phyloP scores from a whole-genome alignment of 306 rosid genomes.

The Aeschynomene evenia region DNA sequence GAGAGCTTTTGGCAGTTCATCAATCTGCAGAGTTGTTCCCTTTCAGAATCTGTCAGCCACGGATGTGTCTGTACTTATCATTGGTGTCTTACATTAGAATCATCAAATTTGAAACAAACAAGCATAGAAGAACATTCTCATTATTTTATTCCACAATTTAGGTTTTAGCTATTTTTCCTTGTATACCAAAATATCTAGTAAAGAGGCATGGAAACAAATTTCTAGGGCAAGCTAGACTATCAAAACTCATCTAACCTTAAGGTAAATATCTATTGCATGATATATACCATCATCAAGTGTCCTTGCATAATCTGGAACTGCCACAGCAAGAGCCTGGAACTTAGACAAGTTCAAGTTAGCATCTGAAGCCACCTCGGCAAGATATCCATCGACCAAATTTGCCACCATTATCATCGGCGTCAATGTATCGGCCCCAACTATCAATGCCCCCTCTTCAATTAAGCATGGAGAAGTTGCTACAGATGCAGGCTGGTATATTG shows the following conservation, averaged over 20 bases:
- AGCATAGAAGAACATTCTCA: not conserved
- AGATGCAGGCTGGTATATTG: constrained; percentile 47
- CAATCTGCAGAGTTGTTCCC: constrained; percentile 84
- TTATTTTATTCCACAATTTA: not conserved
- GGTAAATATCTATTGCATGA: constrained; percentile 82
- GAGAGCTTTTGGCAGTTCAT: constrained; percentile 90
- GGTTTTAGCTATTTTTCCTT: not conserved
- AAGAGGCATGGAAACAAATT: constrained; percentile 9
- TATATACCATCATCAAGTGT: constrained; percentile 77
- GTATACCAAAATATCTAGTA: not conserved
- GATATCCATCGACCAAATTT: constrained; percentile 74
- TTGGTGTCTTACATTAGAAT: constrained; percentile 6
- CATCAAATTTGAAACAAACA: constrained; percentile 11
- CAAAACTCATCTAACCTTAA: constrained; percentile 58
- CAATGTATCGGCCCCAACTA: constrained; percentile 51
- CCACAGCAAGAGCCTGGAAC: constrained; percentile 77
- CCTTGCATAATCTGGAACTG: constrained; percentile 79
- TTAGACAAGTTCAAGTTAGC: constrained; percentile 66
- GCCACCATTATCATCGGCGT: constrained; percentile 78
- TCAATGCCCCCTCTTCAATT: constrained; percentile 53
- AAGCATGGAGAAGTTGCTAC: constrained; percentile 61
- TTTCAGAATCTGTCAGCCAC: constrained; percentile 81
- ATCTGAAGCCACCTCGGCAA: constrained; percentile 85
- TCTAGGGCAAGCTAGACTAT: not conserved
- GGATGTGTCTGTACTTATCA: constrained; percentile 66